These are phyloP conservation scores for Talinum fruticosum DNA, from an alignment of 148 eudicot genomes.

Conservation along the genomic window DNA sequence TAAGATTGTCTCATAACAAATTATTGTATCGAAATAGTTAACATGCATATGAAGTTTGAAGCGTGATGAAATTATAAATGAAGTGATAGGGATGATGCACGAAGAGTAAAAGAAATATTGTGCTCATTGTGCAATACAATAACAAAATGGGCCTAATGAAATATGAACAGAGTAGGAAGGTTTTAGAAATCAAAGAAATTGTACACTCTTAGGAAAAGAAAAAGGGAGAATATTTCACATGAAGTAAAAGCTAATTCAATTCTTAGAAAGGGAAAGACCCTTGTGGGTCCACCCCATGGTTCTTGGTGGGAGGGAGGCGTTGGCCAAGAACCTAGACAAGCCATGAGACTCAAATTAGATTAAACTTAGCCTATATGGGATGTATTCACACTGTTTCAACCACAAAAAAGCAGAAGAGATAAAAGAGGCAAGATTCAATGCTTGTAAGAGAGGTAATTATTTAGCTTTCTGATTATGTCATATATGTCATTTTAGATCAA, in stretches of 20 bases:
- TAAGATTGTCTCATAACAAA: too few species aligned
- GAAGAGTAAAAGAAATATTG: too few species aligned
- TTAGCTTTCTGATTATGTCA: neutral
- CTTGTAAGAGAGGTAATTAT: neutral
- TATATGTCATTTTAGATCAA: neutral
- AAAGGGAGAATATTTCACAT: neutral
- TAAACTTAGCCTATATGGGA: slow-evolving; percentile 7
- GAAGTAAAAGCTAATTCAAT: neutral
- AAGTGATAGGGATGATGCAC: too few species aligned
- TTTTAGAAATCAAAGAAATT: too few species aligned
- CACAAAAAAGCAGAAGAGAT: neutral
- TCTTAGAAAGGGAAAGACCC: neutral
- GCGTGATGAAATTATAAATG: too few species aligned
- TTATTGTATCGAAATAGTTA: too few species aligned
- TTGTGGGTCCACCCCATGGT: neutral
- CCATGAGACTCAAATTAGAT: neutral
- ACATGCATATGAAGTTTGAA: too few species aligned
- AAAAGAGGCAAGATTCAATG: neutral
- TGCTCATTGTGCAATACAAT: too few species aligned
- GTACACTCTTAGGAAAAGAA: neutral
- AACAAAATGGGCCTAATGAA: too few species aligned
- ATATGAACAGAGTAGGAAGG: too few species aligned
- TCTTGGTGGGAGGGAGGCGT: neutral
- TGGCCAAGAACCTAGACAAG: neutral
- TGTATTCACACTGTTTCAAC: slow-evolving; percentile 2